Conservation (phyloP, 2,329 filamentous ascomycete genomes). For the Sporothrix euskadiensis region DNA sequence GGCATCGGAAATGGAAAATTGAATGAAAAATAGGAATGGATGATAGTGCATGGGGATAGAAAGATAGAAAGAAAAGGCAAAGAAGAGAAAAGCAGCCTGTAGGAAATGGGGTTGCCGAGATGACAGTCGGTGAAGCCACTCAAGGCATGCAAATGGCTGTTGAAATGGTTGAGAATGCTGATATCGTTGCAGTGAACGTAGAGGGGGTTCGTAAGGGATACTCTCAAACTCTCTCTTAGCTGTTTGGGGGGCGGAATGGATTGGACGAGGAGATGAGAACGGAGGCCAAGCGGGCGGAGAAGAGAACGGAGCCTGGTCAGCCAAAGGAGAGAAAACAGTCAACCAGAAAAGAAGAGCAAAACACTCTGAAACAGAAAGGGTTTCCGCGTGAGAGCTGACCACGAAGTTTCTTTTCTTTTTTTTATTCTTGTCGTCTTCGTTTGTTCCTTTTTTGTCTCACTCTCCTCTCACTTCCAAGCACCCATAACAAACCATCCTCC, state of each 20-base stretch:
- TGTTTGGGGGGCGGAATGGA: neutral
- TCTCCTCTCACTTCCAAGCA: neutral
- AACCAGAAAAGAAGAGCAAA: neutral
- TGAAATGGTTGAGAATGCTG: neutral
- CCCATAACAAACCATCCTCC: neutral
- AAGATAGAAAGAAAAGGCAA: neutral
- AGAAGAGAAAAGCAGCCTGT: neutral
- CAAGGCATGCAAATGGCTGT: neutral
- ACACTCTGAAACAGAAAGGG: conserved; percentile 6
- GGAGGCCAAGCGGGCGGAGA: neutral
- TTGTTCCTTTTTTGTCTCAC: neutral
- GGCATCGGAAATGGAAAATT: neutral
- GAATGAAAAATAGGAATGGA: neutral
- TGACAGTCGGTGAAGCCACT: neutral
- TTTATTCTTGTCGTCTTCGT: neutral
- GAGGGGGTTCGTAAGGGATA: neutral
- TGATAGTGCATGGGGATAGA: neutral
- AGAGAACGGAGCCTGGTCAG: neutral
- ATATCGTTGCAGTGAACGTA: neutral
- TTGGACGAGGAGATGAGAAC: neutral
- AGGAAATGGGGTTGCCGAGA: neutral
- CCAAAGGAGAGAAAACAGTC: neutral
- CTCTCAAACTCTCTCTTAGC: neutral
- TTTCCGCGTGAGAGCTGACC: neutral
- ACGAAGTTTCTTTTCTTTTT: neutral